A percentile compares a stretch with the other conserved stretches of the same genome.
phyloP scores from a whole-genome alignment of 768 basidiomycete species.

The Mycena amicta region DNA sequence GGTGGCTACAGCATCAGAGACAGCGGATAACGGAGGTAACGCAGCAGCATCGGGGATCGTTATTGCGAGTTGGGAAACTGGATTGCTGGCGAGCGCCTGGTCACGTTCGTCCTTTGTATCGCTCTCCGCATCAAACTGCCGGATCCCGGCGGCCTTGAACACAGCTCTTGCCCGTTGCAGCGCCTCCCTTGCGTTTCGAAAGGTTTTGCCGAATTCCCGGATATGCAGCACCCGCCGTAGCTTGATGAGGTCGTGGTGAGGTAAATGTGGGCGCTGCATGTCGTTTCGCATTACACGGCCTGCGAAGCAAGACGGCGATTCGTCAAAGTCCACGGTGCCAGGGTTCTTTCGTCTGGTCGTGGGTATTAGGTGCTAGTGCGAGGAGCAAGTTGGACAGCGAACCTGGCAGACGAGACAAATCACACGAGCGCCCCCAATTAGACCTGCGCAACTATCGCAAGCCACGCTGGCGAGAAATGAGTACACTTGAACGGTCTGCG shows the following conservation, averaged over 20 bases:
- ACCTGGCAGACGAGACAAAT: constrained; percentile 35
- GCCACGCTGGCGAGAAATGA: no score
- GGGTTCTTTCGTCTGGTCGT: constrained; percentile 2
- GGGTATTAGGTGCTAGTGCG: not conserved
- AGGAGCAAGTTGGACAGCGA: not conserved
- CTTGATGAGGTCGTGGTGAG: constrained; percentile 34
- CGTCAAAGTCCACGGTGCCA: constrained; percentile 33
- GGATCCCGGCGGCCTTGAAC: constrained; percentile 2
- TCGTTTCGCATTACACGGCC: constrained; percentile 17
- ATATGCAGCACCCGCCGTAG: constrained; percentile 23
- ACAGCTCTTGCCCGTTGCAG: constrained; percentile 16
- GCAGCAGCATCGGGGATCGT: no score
- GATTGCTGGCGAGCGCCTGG: not conserved
- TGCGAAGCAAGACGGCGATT: constrained; percentile 24
- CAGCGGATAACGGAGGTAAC: constrained; percentile 1
- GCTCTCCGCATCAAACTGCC: not conserved
- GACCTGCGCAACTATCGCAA: constrained; percentile 30
- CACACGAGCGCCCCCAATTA: constrained; percentile 30
- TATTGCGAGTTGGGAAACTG: not conserved
- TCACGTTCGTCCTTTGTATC: not conserved
- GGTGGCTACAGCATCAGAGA: not conserved
- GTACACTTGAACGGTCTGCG: no score
- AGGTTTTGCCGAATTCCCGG: constrained; percentile 20
- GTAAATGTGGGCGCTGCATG: constrained; percentile 27
- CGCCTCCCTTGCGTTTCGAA: constrained; percentile 25